Conservation (phyloP, 2,329 filamentous ascomycete species). For the Epichloe sylvatica region DNA sequence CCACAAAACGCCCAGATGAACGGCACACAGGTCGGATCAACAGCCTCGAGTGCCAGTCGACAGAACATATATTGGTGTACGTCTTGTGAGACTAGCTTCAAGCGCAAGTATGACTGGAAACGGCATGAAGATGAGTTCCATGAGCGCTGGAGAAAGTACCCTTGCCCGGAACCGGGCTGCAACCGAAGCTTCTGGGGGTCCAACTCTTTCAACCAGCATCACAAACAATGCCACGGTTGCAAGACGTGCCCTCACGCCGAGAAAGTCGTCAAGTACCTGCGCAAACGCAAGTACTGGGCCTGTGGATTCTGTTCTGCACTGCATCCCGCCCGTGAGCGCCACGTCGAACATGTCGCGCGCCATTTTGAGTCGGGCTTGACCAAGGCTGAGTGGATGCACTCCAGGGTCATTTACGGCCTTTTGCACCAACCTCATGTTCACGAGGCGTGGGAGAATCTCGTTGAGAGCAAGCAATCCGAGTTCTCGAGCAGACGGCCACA, state of each 20-base stretch:
- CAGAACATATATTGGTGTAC: constrained; percentile 43
- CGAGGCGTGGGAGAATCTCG: constrained; percentile 45
- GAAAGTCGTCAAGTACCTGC: constrained; percentile 47
- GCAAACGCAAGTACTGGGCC: constrained; percentile 53
- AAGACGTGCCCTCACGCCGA: constrained; percentile 52
- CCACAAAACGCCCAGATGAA: constrained; percentile 18
- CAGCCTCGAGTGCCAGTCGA: constrained; percentile 17
- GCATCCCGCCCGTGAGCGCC: constrained; percentile 48
- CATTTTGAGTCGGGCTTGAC: constrained; percentile 52
- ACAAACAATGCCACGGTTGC: constrained; percentile 51
- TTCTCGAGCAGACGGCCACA: constrained; percentile 41
- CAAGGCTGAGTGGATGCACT: constrained; percentile 54
- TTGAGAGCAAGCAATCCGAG: constrained; percentile 40
- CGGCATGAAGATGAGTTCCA: constrained; percentile 57
- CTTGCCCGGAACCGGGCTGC: constrained; percentile 48
- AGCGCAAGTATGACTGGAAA: constrained; percentile 57
- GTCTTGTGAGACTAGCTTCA: constrained; percentile 49
- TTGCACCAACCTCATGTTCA: constrained; percentile 51
- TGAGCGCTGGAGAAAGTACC: constrained; percentile 53
- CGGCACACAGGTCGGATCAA: constrained; percentile 17
- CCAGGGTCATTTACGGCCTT: constrained; percentile 51
- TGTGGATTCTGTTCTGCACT: constrained; percentile 55
- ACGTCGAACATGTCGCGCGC: constrained; percentile 54
- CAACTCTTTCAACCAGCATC: constrained; percentile 55
- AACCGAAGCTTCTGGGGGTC: constrained; percentile 57